Percentiles rank a stretch among this genome's conserved stretches.
Conservation (phyloP, 1,139 yeast genomes). For the Maudiozyma humilis region DNA sequence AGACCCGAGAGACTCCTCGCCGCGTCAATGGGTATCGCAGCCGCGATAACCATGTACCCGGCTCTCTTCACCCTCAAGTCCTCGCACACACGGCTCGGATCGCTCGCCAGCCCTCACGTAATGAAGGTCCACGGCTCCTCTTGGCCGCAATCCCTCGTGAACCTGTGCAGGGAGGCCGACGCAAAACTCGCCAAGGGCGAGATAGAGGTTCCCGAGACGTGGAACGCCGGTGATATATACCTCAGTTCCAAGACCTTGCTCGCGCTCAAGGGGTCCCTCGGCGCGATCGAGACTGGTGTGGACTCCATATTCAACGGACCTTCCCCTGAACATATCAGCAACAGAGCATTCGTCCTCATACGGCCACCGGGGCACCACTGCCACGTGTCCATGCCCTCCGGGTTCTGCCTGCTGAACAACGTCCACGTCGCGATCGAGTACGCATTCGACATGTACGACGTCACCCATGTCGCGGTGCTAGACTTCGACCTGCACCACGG, state of each 20-base stretch:
- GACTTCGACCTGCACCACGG: constrained; percentile 88
- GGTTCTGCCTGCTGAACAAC: constrained; percentile 78
- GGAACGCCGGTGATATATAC: constrained; percentile 84
- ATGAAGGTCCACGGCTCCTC: constrained; percentile 62
- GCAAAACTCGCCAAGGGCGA: constrained; percentile 47
- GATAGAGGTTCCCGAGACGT: constrained; percentile 69
- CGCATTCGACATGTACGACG: constrained; percentile 54
- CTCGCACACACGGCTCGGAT: constrained; percentile 25
- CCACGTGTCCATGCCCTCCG: constrained; percentile 77
- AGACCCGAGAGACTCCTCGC: constrained; percentile 77
- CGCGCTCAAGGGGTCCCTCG: constrained; percentile 74
- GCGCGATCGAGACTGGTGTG: constrained; percentile 67
- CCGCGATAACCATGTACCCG: constrained; percentile 67
- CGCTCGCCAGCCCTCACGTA: constrained; percentile 45
- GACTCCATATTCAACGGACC: constrained; percentile 43
- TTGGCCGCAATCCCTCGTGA: constrained; percentile 60
- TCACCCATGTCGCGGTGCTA: constrained; percentile 74
- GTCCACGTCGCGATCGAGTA: constrained; percentile 79
- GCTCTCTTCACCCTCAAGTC: constrained; percentile 47
- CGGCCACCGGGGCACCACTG: constrained; percentile 90
- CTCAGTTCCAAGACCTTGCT: constrained; percentile 57
- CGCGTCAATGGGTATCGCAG: constrained; percentile 66
- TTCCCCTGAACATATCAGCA: constrained; percentile 34
- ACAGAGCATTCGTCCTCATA: constrained; percentile 59
- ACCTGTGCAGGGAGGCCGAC: constrained; percentile 53